Evolutionary conservation across 805 yeast genomes (phyloP), one percentile per base, ranked within the genome.

Genomic region (Ogataea ramenticola): DNA sequence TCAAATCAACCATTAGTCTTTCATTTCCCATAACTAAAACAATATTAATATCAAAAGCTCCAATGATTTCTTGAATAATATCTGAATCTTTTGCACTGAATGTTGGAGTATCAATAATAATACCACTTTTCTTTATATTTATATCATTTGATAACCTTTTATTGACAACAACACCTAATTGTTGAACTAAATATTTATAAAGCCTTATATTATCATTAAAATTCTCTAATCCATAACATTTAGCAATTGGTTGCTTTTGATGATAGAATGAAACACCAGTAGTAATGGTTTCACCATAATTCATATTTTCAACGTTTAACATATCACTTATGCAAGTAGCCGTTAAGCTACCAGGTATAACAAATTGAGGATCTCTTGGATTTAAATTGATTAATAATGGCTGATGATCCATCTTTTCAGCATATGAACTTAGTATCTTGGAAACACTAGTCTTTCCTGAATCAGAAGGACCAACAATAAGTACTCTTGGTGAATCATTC

Each of bases 171-270:
- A 55, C 56, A 19, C 67, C 65, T 32, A 70, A 62, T 46, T 74
- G 70, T 1, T 75, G 57, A 1, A 79, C 50, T 36, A 70, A 68
- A 41, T 69, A 64, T 48, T 73, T 70, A 64, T 77, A 88, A 42
- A 73, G 68, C 36, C 71, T 73, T 36, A 73, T 58, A 58, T 88
- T 88, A 12, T 78, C 81, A 1, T 63, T 51, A 12, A 77, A 70
- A 32, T 68, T 63, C 40, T 81, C 86, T 43, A 81, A 71, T 0
- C 98, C 99, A 62, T 71, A 88, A 54, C 75, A 80, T 54, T 84
- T 82, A 9, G 85, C 91, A n/a, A 84, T 60, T 0, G 98, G 97
- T 61, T 87, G 95, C 59, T 87, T 86, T n/a, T 86, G 86, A 59
- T 86, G 90, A 49, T 83, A 79, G 47, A 73, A 67, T 1, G 90